Evolutionary conservation across 768 basidiomycete genomes (phyloP), one percentile per base, ranked within the genome.

Genomic region (Russula sp.): DNA sequence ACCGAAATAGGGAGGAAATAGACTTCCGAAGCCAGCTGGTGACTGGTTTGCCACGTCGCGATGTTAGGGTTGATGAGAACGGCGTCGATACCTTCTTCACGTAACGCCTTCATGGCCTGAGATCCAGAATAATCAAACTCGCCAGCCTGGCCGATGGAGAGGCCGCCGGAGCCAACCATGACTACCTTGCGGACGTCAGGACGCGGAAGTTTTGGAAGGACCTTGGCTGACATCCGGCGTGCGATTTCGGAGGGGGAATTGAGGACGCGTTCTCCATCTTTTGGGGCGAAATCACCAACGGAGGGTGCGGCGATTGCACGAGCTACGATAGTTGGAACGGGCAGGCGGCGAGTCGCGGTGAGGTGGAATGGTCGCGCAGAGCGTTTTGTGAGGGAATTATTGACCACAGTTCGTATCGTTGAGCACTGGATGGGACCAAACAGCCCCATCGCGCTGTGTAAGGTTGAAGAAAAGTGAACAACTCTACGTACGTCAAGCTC

Each of bases 61-160:
- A 98, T 98, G 74, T 99, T 98, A 53, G 97, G 97, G 76, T 98
- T 99, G 75, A 99, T 93, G 67, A 99, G 87, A 67, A 99, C 87
- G 36, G 94, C 92, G 61, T 90, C 84, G 57, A 99, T 88, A 59
- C 95, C 95, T 75, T 95, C 93, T 76, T 99, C 97, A 70, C 88
- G 86, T 58, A 99, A 86, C 18, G 97, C 97, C 75, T 99, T 98
- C 77, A 99, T 86, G 11, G 97, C 97, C 76, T 99, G 97, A 7
- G 96, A 98, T 52, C 97, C 97, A 22, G 96, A 98, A 75, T 99
- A 99, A 75, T 99, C 97, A 76, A 99, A 99, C 78, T 99, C 97
- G 75, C 97, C 97, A 5, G 97, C 97, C 76, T 99, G 97, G 32
- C 97, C 97, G 62, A 99, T 99, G 71, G 87, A 89, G 52, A 99